Conservation (phyloP, 1,284 basidiomycete species). For the Pseudozyma sp. region DNA sequence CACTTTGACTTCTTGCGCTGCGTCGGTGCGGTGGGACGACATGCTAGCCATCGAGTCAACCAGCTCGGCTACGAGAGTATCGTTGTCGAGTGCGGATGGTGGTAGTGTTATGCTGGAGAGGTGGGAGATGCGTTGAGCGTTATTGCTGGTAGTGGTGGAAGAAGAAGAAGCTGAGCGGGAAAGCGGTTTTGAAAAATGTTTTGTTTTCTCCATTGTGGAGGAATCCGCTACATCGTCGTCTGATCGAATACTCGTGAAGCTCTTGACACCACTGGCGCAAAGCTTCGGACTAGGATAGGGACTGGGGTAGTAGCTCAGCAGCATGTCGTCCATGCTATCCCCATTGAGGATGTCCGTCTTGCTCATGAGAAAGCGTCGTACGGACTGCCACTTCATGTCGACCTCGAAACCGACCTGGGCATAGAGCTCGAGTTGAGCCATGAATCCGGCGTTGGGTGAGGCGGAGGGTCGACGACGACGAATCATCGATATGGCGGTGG, state of each 20-base stretch:
- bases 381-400: conserved; percentile 67
- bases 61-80: not conserved
- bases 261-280: conserved; percentile 22
- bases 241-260: conserved; percentile 17
- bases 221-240: not conserved
- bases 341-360: conserved; percentile 62
- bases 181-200: conserved; percentile 2
- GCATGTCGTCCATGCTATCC: conserved; percentile 62
- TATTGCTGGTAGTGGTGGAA: conserved; percentile 5
- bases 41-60: conserved; percentile 11
- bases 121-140: conserved; percentile 7
- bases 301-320: conserved; percentile 68
- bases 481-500: conserved; percentile 66
- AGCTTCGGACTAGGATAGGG: conserved; percentile 58
- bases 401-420: conserved; percentile 67
- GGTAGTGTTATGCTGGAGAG: conserved; percentile 12
- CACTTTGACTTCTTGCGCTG: conserved; percentile 40
- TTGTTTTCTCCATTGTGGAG: conserved; percentile 7
- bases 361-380: conserved; percentile 69
- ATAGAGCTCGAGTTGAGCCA: conserved; percentile 69
- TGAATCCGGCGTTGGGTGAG: conserved; percentile 68
- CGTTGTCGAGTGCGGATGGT: not conserved
- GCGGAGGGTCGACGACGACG: conserved; percentile 56
- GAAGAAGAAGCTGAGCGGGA: conserved; percentile 18
- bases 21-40: not conserved